Evolutionary conservation across 768 basidiomycete species (phyloP), one percentile per base, ranked within the genome.

Genomic region (Floccularia luteovirens): DNA sequence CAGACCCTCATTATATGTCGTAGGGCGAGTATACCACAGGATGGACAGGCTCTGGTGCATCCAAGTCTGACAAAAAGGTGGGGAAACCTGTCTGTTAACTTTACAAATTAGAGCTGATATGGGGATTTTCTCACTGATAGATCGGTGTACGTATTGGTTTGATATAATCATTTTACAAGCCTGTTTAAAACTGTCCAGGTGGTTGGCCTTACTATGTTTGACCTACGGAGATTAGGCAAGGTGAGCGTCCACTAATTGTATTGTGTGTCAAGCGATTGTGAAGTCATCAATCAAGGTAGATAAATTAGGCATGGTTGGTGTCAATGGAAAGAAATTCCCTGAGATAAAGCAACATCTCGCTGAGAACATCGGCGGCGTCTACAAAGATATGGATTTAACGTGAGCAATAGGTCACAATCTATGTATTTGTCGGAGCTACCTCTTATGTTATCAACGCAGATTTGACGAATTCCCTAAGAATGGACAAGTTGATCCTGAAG

Each of bases 41-140:
- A 57, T 94, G 88, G 87, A 90, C 88, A 7, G 80, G 79, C 10
- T 77, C 84, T 25, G 91, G 91, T n/a, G 89, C 87, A 31, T 93
- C 90, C 12, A 89, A 82, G 54, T 93, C 90, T 4, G 92, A 94
- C 65, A 94, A 94, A 66, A 96, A 91, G 74, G 89, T 85, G 42
- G 40, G 66, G 27, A 21, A 23, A 20, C 11, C 24, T 27, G 20
- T 10, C 20, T 11, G 10, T 8, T 34, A 11, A 34, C 10, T 34
- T 34, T 8, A 34, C 33, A 8, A 8, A 19, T 11, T 19, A 11
- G 8, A 34, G n/a, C n/a, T n/a, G n/a, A n/a, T n/a, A n/a, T n/a
- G n/a, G n/a, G n/a, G n/a, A n/a, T n/a, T n/a, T n/a, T n/a, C 8
- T 10, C 8, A 12, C 8, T 11, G 22, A 7, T 45, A 85, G 83